phyloP scores from a whole-genome alignment of 345 rosid species.

The Eucalyptus regnans region DNA sequence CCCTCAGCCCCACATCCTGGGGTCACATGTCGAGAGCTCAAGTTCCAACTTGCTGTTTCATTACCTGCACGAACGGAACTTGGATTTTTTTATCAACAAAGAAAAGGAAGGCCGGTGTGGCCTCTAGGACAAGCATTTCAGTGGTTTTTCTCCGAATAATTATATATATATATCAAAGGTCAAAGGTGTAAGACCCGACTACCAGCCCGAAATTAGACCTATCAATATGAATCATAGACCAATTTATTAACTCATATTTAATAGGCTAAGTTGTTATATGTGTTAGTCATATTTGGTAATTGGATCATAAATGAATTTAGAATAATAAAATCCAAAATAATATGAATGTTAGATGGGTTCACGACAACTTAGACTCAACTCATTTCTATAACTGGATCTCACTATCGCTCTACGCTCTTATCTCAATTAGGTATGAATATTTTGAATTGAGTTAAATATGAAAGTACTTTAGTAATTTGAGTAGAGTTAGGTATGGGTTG shows the following conservation, averaged over 20 bases:
- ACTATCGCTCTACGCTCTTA: too few relatives aligned
- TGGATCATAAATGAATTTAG: background rate
- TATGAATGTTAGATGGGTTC: background rate
- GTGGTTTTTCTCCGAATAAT: background rate
- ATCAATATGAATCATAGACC: too few relatives aligned
- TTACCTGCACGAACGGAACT: background rate
- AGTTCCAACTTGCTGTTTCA: background rate
- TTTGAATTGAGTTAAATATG: background rate
- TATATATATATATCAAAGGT: too few relatives aligned
- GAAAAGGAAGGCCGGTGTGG: background rate
- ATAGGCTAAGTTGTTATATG: background rate
- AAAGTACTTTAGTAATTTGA: background rate
- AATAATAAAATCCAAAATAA: too few relatives aligned
- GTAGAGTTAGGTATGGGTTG: background rate
- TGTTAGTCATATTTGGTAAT: too few relatives aligned
- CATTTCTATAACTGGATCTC: background rate
- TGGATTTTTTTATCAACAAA: background rate
- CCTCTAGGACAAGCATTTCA: background rate
- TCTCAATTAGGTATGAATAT: background rate
- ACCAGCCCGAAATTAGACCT: background rate
- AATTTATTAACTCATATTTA: background rate
- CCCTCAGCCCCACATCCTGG: background rate
- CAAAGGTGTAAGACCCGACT: background rate
- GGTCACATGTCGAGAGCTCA: background rate
- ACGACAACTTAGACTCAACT: too few relatives aligned